Conservation (phyloP, 306 rosid species). For the Medicago ruthenica region DNA sequence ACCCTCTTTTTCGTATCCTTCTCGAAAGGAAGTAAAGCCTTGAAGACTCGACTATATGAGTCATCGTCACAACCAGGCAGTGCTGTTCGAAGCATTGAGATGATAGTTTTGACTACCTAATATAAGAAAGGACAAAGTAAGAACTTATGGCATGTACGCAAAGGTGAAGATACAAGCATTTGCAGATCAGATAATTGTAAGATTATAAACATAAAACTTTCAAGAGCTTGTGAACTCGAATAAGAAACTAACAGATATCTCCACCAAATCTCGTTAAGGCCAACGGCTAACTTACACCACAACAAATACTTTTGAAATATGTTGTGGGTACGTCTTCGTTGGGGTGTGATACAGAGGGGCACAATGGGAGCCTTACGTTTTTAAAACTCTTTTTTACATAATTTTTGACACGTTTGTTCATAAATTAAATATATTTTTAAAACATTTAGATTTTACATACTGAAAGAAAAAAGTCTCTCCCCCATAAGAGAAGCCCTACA, state of each 20-base stretch:
- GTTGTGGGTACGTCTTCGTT: neutral
- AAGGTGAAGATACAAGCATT: constrained; percentile 32
- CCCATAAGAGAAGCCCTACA: no score
- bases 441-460: no score
- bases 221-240: constrained; percentile 32
- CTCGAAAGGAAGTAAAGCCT: constrained; percentile 87
- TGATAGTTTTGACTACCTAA: constrained; percentile 84
- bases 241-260: neutral
- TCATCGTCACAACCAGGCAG: constrained; percentile 79
- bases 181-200: constrained; percentile 1
- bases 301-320: no score
- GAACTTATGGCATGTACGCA: constrained; percentile 17
- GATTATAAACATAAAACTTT: constrained; percentile 11
- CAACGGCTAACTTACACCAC: neutral
- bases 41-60: constrained; percentile 74
- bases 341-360: no score
- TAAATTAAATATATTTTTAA: no score
- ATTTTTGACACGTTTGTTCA: no score
- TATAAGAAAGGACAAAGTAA: constrained; percentile 41
- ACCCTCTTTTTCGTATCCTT: constrained; percentile 88
- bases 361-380: no score
- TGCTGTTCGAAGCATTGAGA: constrained; percentile 79
- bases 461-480: no score
- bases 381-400: no score
- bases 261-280: neutral